phyloP scores from a whole-genome alignment of 2,329 filamentous ascomycete species.

The Penicillium brevicompactum region DNA sequence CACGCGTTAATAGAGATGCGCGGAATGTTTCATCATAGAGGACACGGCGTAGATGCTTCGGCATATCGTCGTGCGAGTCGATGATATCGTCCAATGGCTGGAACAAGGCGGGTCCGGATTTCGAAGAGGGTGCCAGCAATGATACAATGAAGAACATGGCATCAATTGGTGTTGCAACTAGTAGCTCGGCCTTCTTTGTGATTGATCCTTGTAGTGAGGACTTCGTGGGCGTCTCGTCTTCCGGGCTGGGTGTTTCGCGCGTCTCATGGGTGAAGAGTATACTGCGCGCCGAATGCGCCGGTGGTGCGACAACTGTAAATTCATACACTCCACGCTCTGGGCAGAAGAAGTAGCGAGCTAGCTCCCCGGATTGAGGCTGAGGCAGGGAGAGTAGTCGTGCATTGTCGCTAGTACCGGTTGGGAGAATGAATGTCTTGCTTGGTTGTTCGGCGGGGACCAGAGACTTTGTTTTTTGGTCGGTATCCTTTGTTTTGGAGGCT shows the following conservation, averaged over 20 bases:
- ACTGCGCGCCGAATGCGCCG: conserved; percentile 55
- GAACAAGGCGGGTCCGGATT: conserved; percentile 47
- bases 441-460: conserved; percentile 30
- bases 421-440: conserved; percentile 60
- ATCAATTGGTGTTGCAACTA: conserved; percentile 81
- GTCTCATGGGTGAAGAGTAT: conserved; percentile 52
- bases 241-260: conserved; percentile 7
- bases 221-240: conserved; percentile 17
- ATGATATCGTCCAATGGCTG: conserved; percentile 54
- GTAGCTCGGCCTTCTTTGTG: conserved; percentile 71
- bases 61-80: conserved; percentile 47
- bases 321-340: conserved; percentile 62
- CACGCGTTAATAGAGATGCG: conserved; percentile 62
- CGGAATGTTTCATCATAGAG: conserved; percentile 43
- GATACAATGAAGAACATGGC: conserved; percentile 81
- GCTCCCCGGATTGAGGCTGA: conserved; percentile 53
- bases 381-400: conserved; percentile 59
- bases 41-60: conserved; percentile 44
- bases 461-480: conserved; percentile 22
- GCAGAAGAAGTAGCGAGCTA: conserved; percentile 61
- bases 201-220: conserved; percentile 51
- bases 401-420: conserved; percentile 53
- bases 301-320: conserved; percentile 59
- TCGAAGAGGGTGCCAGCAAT: conserved; percentile 57
- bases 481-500: conserved; percentile 10